Percentiles rank a stretch among this genome's conserved stretches.
Conservation (phyloP, 78 protist species). For the Goniomonas avonlea region DNA sequence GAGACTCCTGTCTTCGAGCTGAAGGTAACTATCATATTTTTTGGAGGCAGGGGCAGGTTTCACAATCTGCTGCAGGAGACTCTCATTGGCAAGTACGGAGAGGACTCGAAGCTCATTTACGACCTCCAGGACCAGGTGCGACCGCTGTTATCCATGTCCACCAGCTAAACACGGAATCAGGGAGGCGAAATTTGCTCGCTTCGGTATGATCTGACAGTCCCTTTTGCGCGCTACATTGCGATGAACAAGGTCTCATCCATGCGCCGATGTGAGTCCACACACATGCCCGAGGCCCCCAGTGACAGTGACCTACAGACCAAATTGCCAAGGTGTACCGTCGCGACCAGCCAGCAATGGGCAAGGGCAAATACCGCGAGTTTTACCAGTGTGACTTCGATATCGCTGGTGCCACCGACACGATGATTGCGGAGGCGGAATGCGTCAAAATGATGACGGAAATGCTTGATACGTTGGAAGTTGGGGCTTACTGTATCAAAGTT, state of each 20-base stretch:
- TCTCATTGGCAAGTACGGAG: constrained; percentile 90
- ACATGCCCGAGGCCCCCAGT: too few relatives aligned
- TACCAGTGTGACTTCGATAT: constrained; percentile 91
- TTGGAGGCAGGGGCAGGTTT: not conserved
- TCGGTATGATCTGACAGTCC: constrained; percentile 87
- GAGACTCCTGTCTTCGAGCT: constrained; percentile 94
- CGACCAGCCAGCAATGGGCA: constrained; percentile 72
- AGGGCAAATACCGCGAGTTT: constrained; percentile 89
- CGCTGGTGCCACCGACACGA: constrained; percentile 77
- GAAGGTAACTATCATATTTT: constrained; percentile 38
- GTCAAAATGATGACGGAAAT: constrained; percentile 62
- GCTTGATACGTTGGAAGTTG: constrained; percentile 38
- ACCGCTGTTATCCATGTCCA: not conserved
- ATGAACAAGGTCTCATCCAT: constrained; percentile 47
- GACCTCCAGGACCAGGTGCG: constrained; percentile 73
- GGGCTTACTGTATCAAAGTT: not conserved
- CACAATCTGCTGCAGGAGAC: constrained; percentile 49
- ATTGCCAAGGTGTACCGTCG: constrained; percentile 90
- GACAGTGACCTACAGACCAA: too few relatives aligned
- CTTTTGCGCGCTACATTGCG: constrained; percentile 87
- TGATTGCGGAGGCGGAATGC: constrained; percentile 90
- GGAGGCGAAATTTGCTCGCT: constrained; percentile 82
- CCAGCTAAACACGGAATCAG: too few relatives aligned
- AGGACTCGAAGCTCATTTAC: constrained; percentile 88
- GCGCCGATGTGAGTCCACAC: too few relatives aligned